Evolutionary conservation across 345 rosid species (phyloP).

Genomic region (Leavenworthia alabamica): DNA sequence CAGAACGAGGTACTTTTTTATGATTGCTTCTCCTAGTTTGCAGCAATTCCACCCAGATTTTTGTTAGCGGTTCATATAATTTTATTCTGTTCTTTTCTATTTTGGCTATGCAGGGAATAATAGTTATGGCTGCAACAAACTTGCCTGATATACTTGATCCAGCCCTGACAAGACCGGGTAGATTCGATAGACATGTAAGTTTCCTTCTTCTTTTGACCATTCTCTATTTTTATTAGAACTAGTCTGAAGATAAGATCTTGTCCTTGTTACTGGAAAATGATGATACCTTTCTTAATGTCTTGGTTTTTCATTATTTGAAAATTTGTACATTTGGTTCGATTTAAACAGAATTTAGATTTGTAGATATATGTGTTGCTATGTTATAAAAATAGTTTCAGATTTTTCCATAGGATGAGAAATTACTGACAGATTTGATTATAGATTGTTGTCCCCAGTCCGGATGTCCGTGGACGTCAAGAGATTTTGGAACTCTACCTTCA

Average conservation of each 20-base stretch:
- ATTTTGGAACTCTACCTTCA: constrained; percentile 92
- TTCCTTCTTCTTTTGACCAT: constrained; percentile 26
- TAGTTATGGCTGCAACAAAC: constrained; percentile 98
- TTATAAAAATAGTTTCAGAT: not conserved
- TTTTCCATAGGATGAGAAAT: not conserved
- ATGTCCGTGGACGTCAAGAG: constrained; percentile 90
- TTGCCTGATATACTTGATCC: constrained; percentile 99
- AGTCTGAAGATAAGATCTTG: not conserved
- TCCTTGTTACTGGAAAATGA: not conserved
- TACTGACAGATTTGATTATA: constrained; percentile 36
- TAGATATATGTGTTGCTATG: not conserved
- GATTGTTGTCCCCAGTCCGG: constrained; percentile 97
- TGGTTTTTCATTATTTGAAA: not conserved
- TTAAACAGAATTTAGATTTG: not conserved
- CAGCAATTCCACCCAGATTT: not conserved
- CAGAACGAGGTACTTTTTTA: constrained; percentile 70
- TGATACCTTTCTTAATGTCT: not conserved
- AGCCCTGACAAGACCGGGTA: constrained; percentile 98
- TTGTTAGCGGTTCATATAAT: not conserved
- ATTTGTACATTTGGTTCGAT: not conserved
- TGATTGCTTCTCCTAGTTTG: not conserved
- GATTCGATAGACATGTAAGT: constrained; percentile 98
- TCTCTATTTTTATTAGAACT: not conserved
- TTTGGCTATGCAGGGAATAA: constrained; percentile 64
- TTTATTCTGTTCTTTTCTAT: not conserved